phyloP scores from a whole-genome alignment of 2,329 filamentous ascomycete genomes.

The Tolypocladium amazonense region DNA sequence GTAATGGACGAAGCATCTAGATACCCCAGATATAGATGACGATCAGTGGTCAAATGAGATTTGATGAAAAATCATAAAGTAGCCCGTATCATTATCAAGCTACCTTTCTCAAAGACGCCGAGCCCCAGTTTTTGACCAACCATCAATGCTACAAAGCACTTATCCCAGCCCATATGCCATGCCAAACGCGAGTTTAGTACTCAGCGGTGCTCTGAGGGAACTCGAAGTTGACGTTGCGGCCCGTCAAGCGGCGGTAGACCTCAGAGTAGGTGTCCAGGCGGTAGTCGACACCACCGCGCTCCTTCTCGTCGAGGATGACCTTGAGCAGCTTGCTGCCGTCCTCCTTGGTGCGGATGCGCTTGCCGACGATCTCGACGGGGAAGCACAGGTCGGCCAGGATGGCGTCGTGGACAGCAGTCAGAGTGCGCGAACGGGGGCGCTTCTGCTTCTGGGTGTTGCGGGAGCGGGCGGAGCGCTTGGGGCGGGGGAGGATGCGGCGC shows the following conservation, averaged over 20 bases:
- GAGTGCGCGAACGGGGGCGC: conserved; percentile 93
- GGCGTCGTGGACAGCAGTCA: conserved; percentile 97
- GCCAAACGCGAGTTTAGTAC: conserved; percentile 50
- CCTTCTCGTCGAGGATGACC: conserved; percentile 99
- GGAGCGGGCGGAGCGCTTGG: conserved; percentile 94
- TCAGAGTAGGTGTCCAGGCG: conserved; percentile 98
- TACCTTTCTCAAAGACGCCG: conserved; percentile 38
- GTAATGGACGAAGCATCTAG: conserved; percentile 15
- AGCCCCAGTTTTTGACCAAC: conserved; percentile 31
- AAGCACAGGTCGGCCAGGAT: conserved; percentile 97
- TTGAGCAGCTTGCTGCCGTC: conserved; percentile 98
- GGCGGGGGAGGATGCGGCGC: conserved; percentile 95
- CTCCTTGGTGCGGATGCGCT: conserved; percentile 97
- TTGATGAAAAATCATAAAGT: conserved; percentile 27
- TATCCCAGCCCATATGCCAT: conserved; percentile 11
- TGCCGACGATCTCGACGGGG: conserved; percentile 99
- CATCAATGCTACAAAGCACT: conserved; percentile 24
- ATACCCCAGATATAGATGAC: conserved; percentile 27
- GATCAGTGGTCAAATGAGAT: conserved; percentile 11
- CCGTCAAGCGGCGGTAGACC: conserved; percentile 97
- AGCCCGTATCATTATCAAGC: conserved; percentile 38
- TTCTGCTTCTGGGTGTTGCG: conserved; percentile 97
- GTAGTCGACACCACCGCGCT: conserved; percentile 98
- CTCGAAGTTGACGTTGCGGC: conserved; percentile 95
- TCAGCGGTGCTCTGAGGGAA: conserved; percentile 83